Evolutionary conservation across 495 filamentous ascomycete genomes (phyloP).

Genomic region (Bathelium albidoporum): DNA sequence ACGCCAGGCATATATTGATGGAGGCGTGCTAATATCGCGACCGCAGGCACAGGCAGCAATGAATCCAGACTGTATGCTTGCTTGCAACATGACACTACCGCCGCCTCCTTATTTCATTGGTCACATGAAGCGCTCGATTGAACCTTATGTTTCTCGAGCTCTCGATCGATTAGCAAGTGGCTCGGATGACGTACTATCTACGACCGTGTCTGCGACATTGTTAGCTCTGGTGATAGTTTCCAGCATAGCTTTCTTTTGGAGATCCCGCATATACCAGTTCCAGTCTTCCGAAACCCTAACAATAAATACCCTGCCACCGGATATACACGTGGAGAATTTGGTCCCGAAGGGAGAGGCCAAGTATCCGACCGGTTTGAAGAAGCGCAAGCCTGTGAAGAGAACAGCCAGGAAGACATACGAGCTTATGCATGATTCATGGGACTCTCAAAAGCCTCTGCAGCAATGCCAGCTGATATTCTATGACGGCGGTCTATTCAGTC

Average conservation of each 20-base stretch:
- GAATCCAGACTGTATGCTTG: not conserved
- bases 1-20: not conserved
- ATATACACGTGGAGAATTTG: not conserved
- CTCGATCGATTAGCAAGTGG: not conserved
- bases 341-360: not conserved
- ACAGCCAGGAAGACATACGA: not conserved
- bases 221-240: not conserved
- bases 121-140: not conserved
- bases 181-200: not conserved
- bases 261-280: not conserved
- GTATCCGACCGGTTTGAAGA: not conserved
- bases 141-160: not conserved
- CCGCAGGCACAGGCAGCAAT: not conserved
- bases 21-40: not conserved
- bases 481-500: not conserved
- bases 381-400: not conserved
- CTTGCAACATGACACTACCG: not conserved
- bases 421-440: not conserved
- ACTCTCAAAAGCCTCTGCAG: not conserved
- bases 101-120: not conserved
- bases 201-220: not conserved
- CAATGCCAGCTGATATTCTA: not conserved
- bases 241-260: not conserved
- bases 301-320: not conserved
- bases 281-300: not conserved